These are phyloP conservation scores for Cyclocybe cylindracea DNA, from an alignment of 768 basidiomycete species.

Conservation along the genomic window DNA sequence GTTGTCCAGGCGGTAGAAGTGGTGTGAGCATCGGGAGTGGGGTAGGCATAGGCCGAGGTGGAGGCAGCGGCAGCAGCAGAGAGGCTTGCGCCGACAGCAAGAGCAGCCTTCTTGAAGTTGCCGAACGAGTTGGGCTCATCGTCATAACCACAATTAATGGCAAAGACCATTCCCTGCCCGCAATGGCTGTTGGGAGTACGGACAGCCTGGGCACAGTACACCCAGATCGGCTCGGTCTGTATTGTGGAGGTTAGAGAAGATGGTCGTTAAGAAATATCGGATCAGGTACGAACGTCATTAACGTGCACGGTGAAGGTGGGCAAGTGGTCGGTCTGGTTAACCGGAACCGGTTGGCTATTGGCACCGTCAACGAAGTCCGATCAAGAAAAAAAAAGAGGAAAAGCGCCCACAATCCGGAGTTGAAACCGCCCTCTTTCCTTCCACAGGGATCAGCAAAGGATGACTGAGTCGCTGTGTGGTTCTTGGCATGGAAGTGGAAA, in stretches of 20 bases:
- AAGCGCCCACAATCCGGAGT: conserved; percentile 56
- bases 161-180: conserved; percentile 67
- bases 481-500: conserved; percentile 61
- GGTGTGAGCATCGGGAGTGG: conserved; percentile 23
- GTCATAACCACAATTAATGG: conserved; percentile 60
- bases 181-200: conserved; percentile 57
- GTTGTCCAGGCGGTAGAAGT: conserved; percentile 30
- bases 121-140: conserved; percentile 59
- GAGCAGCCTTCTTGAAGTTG: conserved; percentile 59
- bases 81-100: conserved; percentile 53
- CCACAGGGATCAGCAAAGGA: conserved; percentile 57
- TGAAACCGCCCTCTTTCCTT: conserved; percentile 48
- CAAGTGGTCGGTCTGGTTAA: conserved; percentile 47
- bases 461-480: conserved; percentile 55
- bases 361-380: not conserved
- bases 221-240: conserved; percentile 59
- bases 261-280: not conserved
- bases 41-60: not conserved
- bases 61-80: conserved; percentile 41
- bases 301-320: conserved; percentile 56
- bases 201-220: conserved; percentile 56
- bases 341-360: conserved; percentile 50
- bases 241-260: not conserved
- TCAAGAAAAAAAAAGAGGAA: conserved; percentile 3
- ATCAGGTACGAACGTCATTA: conserved; percentile 35